Percentiles rank a stretch among this genome's conserved stretches.
phyloP scores from a whole-genome alignment of 2,329 filamentous ascomycete genomes.

The Corinectria fuckeliana region DNA sequence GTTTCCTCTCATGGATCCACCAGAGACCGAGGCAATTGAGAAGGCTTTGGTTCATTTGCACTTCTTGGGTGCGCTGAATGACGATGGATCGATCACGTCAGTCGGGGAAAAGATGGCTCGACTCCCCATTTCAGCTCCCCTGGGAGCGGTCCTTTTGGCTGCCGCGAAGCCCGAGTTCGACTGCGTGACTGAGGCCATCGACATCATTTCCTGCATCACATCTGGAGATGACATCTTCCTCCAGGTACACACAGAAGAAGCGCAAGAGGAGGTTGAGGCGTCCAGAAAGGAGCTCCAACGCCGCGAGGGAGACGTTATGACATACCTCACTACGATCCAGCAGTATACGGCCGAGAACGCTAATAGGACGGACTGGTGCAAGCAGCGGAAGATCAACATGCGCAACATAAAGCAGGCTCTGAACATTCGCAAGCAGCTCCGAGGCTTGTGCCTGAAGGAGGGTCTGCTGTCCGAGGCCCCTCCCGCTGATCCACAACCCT shows the following conservation, averaged over 20 bases:
- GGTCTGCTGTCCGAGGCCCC: constrained; percentile 55
- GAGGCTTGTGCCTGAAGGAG: constrained; percentile 60
- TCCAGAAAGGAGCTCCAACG: constrained; percentile 63
- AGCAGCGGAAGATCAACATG: constrained; percentile 60
- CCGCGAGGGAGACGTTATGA: constrained; percentile 70
- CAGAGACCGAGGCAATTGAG: constrained; percentile 77
- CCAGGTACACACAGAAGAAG: constrained; percentile 64
- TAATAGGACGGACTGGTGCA: constrained; percentile 65
- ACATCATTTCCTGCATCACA: constrained; percentile 74
- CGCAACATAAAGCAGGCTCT: constrained; percentile 69
- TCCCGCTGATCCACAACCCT: constrained; percentile 61
- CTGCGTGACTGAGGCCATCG: constrained; percentile 83
- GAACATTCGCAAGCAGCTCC: constrained; percentile 67
- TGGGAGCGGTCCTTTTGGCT: constrained; percentile 83
- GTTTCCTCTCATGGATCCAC: constrained; percentile 87
- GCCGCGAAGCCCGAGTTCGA: constrained; percentile 73
- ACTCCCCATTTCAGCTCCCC: constrained; percentile 81
- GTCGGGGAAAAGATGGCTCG: constrained; percentile 79
- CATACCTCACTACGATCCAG: constrained; percentile 68
- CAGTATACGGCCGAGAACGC: constrained; percentile 63
- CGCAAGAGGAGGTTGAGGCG: constrained; percentile 59
- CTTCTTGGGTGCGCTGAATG: constrained; percentile 76
- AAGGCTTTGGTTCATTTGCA: constrained; percentile 83
- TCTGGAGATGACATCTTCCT: constrained; percentile 69
- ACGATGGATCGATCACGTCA: constrained; percentile 74